phyloP scores from a whole-genome alignment of 805 yeast genomes.

The Spathaspora sp. region DNA sequence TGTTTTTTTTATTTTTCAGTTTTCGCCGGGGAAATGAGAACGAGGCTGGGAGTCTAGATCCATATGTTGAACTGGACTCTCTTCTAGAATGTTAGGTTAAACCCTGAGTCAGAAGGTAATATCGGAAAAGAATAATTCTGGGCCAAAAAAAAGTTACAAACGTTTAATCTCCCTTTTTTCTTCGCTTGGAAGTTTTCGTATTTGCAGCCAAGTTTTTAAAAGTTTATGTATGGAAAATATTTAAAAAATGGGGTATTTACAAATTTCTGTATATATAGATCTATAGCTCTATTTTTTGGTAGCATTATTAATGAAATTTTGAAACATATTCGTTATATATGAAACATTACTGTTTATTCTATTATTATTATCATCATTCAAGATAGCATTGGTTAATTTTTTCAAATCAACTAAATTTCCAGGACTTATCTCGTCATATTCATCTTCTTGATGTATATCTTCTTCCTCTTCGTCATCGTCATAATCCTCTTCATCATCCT shows the following conservation, averaged over 20 bases:
- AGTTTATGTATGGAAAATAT: no score
- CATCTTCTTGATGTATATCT: slow-evolving; percentile 13
- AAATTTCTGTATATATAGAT: neutral
- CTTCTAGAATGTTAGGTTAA: no score
- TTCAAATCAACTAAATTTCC: slow-evolving; percentile 23
- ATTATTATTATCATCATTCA: slow-evolving; percentile 11
- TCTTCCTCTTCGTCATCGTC: slow-evolving; percentile 18
- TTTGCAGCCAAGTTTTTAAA: neutral
- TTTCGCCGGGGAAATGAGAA: neutral
- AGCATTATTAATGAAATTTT: slow-evolving; percentile 33
- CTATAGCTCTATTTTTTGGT: slow-evolving; percentile 1
- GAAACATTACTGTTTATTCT: slow-evolving; percentile 22
- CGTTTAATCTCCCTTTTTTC: neutral
- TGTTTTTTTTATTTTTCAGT: neutral
- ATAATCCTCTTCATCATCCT: slow-evolving; percentile 20
- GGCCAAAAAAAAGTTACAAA: neutral
- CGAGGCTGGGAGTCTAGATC: no score
- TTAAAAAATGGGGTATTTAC: no score
- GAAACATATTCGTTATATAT: slow-evolving; percentile 34
- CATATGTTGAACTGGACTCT: no score
- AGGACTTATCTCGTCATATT: slow-evolving; percentile 10
- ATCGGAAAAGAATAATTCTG: no score
- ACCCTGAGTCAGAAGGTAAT: no score
- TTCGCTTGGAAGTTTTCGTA: neutral
- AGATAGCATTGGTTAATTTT: slow-evolving; percentile 17